Base-by-base conservation (phyloP, 768 basidiomycete species). In the Tephrocybe sp. region DNA sequence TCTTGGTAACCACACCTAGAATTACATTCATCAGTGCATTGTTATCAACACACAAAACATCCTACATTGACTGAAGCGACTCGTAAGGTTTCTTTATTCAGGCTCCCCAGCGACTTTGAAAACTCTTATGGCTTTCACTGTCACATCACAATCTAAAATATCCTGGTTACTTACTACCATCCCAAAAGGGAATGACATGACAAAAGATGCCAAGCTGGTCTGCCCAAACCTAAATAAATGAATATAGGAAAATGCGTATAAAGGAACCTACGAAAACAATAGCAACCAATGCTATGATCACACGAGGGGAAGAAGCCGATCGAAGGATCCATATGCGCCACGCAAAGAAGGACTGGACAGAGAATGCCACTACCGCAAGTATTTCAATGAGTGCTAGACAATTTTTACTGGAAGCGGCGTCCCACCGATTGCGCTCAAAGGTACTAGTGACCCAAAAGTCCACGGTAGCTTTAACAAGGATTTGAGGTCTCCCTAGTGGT, bases 311-410 rank as follows among this genome's bases (percentile, higher is more conserved):
- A 9, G 44, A 23, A 23, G 45, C 35, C 23, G 45, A 12, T 26
- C 26, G 26, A 7, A 47, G 36, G 12, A 31, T 12, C 35, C 45
- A 47, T 38, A 47, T 47, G 2, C 45, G 35, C 45, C 45, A 47
- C 17, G 45, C 10, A 26, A 47, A 47, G 35, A 47, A 47, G 17
- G n/a, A 38, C 8, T 47, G 45, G 5, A 39, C 35, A 16, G 38
- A 16, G 14, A 38, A 34, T 9, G 45, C 22, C 1, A 47, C 45
- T 47, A 35, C n/a, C n/a, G n/a, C n/a, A 13, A 47, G 7, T 26
- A 26, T 26, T 3, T 26, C 7, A 26, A 26, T 7, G 26, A 26
- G 7, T 26, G 3, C 26, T 7, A 26, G 26, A 26, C 7, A 26
- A 4, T 9, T 36, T 9, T 10, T 26, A 14, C 22, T 11, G 26